These are phyloP conservation scores for Cyclanthera cordifolia DNA, from an alignment of 306 rosid species.

Conservation along the genomic window DNA sequence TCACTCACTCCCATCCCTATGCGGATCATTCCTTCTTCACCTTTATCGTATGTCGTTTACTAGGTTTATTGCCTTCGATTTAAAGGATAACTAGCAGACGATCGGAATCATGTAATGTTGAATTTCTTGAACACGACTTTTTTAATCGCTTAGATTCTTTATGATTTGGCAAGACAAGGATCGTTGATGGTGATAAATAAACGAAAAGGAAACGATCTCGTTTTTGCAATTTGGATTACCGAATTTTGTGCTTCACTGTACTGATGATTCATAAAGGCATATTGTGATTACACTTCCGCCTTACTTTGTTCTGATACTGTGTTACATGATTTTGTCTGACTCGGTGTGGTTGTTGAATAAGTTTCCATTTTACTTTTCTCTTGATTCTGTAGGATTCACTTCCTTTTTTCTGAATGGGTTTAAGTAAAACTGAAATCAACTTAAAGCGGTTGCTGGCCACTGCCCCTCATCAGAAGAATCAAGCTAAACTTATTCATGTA, in stretches of 20 bases:
- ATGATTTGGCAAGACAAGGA: background rate
- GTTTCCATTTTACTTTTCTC: background rate
- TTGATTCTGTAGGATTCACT: constrained; percentile 19
- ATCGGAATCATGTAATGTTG: background rate
- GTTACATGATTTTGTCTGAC: background rate
- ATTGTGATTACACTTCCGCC: too few relatives aligned
- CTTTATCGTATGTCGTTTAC: background rate
- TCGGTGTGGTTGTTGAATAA: background rate
- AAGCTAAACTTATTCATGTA: constrained; percentile 79
- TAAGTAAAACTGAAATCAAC: constrained; percentile 76
- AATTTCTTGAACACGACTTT: background rate
- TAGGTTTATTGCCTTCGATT: background rate
- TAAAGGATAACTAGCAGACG: background rate
- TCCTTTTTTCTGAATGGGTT: constrained; percentile 35
- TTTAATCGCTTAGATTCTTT: background rate
- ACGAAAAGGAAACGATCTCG: background rate
- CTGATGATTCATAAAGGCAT: background rate
- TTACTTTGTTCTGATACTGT: too few relatives aligned
- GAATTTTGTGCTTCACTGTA: background rate
- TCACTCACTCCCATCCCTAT: background rate
- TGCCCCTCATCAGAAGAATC: constrained; percentile 78
- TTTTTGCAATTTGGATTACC: background rate
- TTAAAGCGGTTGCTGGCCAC: constrained; percentile 73
- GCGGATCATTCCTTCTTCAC: background rate
- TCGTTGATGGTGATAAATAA: background rate